Conservation (phyloP, 306 rosid species). For the Vigna angularis region DNA sequence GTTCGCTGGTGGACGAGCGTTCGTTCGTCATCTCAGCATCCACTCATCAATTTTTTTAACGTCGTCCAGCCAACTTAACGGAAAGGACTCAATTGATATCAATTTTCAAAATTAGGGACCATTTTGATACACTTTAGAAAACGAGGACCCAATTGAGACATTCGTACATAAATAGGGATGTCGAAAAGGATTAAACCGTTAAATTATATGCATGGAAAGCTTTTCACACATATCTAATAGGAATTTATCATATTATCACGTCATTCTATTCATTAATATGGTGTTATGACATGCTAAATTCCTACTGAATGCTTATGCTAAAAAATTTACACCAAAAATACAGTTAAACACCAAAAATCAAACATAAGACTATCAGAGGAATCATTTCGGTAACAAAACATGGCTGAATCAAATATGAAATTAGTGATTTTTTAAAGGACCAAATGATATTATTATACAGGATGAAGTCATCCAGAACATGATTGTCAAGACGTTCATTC, state of each 20-base stretch:
- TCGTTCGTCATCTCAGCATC: too few relatives aligned
- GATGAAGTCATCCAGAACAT: slow-evolving; percentile 31
- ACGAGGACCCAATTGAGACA: too few relatives aligned
- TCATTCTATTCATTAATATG: neutral
- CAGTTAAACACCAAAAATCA: too few relatives aligned
- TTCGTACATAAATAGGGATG: too few relatives aligned
- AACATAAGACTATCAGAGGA: neutral
- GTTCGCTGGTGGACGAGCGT: too few relatives aligned
- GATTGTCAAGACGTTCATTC: slow-evolving; percentile 25
- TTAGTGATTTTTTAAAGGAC: neutral
- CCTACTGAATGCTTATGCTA: neutral
- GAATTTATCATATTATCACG: neutral
- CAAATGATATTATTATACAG: neutral
- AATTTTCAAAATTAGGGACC: too few relatives aligned
- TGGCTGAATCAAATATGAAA: slow-evolving; percentile 7
- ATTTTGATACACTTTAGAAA: too few relatives aligned
- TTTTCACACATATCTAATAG: neutral
- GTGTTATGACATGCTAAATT: neutral
- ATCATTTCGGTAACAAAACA: neutral
- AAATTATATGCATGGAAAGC: neutral
- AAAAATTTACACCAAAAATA: too few relatives aligned
- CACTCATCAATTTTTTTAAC: too few relatives aligned
- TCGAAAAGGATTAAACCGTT: too few relatives aligned
- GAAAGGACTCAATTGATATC: too few relatives aligned
- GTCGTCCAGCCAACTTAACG: too few relatives aligned